Conservation (phyloP, 2,329 filamentous ascomycete genomes). For the Xylariaceae sp. region DNA sequence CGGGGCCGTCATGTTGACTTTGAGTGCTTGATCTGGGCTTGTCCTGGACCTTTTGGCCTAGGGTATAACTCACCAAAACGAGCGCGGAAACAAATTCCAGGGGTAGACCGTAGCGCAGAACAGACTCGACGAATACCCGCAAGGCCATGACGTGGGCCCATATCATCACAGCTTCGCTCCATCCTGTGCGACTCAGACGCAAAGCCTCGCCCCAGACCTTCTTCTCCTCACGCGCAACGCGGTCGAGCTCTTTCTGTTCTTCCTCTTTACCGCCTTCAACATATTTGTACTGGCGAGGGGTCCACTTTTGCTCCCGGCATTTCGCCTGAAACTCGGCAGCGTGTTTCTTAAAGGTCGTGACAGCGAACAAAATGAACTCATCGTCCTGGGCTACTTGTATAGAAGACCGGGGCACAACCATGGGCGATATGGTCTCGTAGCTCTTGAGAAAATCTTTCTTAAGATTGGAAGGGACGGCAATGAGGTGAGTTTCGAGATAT, state of each 20-base stretch:
- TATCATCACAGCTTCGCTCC: conserved; percentile 93
- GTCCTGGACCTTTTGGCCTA: not conserved
- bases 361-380: conserved; percentile 83
- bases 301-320: conserved; percentile 89
- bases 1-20: not conserved
- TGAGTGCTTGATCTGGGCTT: not conserved
- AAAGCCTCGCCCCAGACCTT: conserved; percentile 92
- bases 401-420: conserved; percentile 91
- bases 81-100: conserved; percentile 83
- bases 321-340: conserved; percentile 85
- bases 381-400: conserved; percentile 77
- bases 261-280: conserved; percentile 85
- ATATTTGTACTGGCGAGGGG: conserved; percentile 89
- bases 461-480: conserved; percentile 76
- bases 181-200: conserved; percentile 82
- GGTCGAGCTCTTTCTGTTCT: conserved; percentile 81
- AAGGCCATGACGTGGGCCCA: conserved; percentile 91
- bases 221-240: conserved; percentile 76
- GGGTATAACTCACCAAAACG: conserved; percentile 62
- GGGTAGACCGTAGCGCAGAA: conserved; percentile 91
- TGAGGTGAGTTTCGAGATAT: conserved; percentile 91
- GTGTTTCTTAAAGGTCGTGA: conserved; percentile 92
- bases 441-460: conserved; percentile 84
- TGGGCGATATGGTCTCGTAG: conserved; percentile 84
- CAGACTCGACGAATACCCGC: conserved; percentile 94